Percentiles rank a stretch among this genome's conserved stretches.
Conservation (phyloP, 495 filamentous ascomycete genomes). For the Bacidia rubella region DNA sequence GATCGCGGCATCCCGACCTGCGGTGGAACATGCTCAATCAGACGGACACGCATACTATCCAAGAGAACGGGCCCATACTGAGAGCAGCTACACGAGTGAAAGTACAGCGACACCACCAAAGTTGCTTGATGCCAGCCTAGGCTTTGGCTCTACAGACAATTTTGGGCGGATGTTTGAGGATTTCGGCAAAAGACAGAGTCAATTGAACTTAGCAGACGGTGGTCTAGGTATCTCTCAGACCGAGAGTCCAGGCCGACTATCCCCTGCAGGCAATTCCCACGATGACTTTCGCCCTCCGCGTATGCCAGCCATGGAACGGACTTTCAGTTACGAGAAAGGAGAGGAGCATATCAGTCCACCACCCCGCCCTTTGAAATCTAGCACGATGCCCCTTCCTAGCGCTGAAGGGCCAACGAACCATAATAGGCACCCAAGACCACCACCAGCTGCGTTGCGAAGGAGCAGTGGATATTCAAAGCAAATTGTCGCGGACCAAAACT, state of each 20-base stretch:
- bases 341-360: background rate
- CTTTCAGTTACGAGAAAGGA: conserved; percentile 2
- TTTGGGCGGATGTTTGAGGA: conserved; percentile 58
- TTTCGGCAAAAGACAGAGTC: conserved; percentile 43
- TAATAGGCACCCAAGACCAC: conserved; percentile 8
- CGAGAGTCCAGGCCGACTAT: background rate
- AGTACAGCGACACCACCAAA: conserved; percentile 61
- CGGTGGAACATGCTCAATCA: conserved; percentile 17
- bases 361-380: conserved; percentile 1
- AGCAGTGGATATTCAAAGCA: conserved; percentile 32
- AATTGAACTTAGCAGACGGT: conserved; percentile 18
- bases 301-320: background rate
- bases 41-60: conserved; percentile 27
- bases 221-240: background rate
- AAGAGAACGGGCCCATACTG: conserved; percentile 37
- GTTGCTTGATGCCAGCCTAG: conserved; percentile 45
- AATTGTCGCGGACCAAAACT: conserved; percentile 32
- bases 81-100: conserved; percentile 34
- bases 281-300: background rate
- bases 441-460: conserved; percentile 30
- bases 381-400: conserved; percentile 7
- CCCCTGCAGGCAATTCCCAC: background rate
- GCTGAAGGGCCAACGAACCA: conserved; percentile 3
- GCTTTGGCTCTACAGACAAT: conserved; percentile 37
- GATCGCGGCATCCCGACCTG: conserved; percentile 22